Conservation (phyloP, 257 asterid species). For the Solanum microdontum region DNA sequence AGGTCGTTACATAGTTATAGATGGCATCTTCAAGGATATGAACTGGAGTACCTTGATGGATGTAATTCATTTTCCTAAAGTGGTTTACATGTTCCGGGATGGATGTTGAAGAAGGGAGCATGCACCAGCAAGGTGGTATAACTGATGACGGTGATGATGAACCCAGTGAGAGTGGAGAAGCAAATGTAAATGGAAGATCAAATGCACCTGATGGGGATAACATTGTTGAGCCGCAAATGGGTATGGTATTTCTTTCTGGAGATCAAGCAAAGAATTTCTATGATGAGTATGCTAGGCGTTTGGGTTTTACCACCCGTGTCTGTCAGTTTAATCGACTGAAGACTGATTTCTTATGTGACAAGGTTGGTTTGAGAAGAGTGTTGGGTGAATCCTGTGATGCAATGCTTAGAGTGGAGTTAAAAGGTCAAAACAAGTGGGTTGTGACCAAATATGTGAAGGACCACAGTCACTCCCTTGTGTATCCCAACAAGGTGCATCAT, state of each 20-base stretch:
- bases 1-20: background rate
- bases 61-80: slow-evolving; percentile 9
- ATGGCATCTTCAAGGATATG: background rate
- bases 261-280: slow-evolving; percentile 51
- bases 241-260: slow-evolving; percentile 66
- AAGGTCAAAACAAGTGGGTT: slow-evolving; percentile 46
- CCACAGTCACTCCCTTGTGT: slow-evolving; percentile 41
- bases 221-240: slow-evolving; percentile 44
- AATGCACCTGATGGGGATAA: slow-evolving; percentile 23
- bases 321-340: slow-evolving; percentile 23
- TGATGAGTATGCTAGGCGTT: slow-evolving; percentile 48
- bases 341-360: slow-evolving; percentile 41
- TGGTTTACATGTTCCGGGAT: slow-evolving; percentile 13
- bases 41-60: slow-evolving; percentile 1
- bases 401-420: slow-evolving; percentile 52
- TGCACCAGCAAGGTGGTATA: slow-evolving; percentile 36
- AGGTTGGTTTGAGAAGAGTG: slow-evolving; percentile 38
- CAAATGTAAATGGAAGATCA: slow-evolving; percentile 25
- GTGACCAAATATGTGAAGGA: slow-evolving; percentile 62
- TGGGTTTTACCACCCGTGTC: slow-evolving; percentile 45
- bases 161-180: slow-evolving; percentile 29
- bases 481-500: slow-evolving; percentile 37
- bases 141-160: slow-evolving; percentile 42
- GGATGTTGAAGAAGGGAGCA: slow-evolving; percentile 32
- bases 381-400: slow-evolving; percentile 57